These are phyloP conservation scores for Trichoderma sp. DNA, from an alignment of 2,329 filamentous ascomycete species.

Conservation along the genomic window DNA sequence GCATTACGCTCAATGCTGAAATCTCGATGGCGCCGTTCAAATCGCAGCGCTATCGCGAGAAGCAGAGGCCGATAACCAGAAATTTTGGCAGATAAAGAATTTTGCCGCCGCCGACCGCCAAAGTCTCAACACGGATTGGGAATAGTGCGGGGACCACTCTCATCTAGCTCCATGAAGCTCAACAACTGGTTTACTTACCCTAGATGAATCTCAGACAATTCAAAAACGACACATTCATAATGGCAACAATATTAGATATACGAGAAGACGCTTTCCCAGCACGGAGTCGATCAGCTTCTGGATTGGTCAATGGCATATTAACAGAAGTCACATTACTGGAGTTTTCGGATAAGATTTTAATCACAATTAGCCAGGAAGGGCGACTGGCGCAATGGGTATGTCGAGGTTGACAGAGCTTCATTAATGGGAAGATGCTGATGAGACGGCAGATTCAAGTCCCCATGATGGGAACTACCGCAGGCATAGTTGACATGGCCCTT, in stretches of 20 bases:
- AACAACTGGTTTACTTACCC: too few species aligned
- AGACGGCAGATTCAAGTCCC: conserved; percentile 69
- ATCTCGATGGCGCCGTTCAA: conserved; percentile 18
- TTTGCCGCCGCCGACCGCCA: conserved; percentile 40
- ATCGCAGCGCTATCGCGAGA: conserved; percentile 6
- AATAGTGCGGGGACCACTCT: conserved; percentile 36
- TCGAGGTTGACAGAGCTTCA: background rate
- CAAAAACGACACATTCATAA: conserved; percentile 25
- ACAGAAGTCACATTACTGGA: conserved; percentile 72
- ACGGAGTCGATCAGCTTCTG: conserved; percentile 56
- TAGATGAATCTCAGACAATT: background rate
- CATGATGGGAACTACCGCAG: conserved; percentile 65
- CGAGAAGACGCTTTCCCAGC: conserved; percentile 65
- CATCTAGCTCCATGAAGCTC: background rate
- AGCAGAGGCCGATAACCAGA: conserved; percentile 23
- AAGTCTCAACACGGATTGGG: conserved; percentile 30
- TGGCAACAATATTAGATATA: conserved; percentile 42
- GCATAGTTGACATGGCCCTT: conserved; percentile 59
- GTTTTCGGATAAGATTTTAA: conserved; percentile 86
- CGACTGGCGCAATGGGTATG: conserved; percentile 87
- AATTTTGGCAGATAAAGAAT: conserved; percentile 37
- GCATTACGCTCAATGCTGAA: conserved; percentile 22
- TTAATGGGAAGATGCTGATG: background rate
- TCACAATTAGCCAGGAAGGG: conserved; percentile 85
- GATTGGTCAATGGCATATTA: conserved; percentile 62